phyloP scores from a whole-genome alignment of 345 rosid species.

The Populus nigra region DNA sequence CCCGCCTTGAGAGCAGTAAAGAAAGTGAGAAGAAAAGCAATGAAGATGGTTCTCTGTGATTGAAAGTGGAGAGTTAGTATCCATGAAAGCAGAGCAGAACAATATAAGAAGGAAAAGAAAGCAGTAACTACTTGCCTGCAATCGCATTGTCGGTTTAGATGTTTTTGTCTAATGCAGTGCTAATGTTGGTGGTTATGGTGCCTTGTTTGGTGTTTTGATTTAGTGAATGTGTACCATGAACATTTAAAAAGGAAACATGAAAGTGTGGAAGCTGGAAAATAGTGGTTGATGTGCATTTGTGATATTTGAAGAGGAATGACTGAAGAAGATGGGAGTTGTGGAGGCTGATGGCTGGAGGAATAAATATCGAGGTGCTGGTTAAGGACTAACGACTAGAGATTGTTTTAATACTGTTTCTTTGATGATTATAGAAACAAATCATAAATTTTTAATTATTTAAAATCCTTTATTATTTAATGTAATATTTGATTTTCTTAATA shows the following conservation, averaged over 20 bases:
- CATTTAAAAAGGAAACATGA: neutral
- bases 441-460: too few relatives aligned
- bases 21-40: slow-evolving; percentile 28
- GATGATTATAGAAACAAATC: too few relatives aligned
- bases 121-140: slow-evolving; percentile 13
- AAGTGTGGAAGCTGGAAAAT: neutral
- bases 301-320: neutral
- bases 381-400: too few relatives aligned
- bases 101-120: neutral
- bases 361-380: too few relatives aligned
- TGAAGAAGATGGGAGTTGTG: neutral
- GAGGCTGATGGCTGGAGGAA: neutral
- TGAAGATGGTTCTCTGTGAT: slow-evolving; percentile 34
- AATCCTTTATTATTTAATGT: too few relatives aligned
- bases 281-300: neutral
- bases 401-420: too few relatives aligned
- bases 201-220: neutral
- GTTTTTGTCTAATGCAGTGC: neutral
- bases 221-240: neutral
- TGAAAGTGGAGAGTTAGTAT: slow-evolving; percentile 10
- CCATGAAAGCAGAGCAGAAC: neutral
- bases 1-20: slow-evolving; percentile 58
- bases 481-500: too few relatives aligned
- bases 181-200: slow-evolving; percentile 2
- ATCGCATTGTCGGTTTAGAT: slow-evolving; percentile 9